Percentiles rank a stretch among this genome's conserved stretches.
phyloP scores from a whole-genome alignment of 2,329 filamentous ascomycete genomes.

The Parafenestella ontariensis region DNA sequence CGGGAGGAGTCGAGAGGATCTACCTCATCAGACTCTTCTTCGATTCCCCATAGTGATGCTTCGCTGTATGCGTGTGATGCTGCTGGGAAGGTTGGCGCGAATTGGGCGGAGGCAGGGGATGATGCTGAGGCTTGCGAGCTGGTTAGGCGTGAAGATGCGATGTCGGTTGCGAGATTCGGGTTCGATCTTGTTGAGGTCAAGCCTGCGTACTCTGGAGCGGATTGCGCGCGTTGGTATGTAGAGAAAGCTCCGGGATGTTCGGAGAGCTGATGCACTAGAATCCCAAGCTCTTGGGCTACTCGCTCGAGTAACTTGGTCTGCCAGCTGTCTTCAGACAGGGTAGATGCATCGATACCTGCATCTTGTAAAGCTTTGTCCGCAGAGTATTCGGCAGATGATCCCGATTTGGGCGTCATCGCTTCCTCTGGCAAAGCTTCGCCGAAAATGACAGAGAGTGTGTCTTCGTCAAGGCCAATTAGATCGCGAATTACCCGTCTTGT shows the following conservation, averaged over 20 bases:
- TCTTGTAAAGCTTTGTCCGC: slow-evolving; percentile 28
- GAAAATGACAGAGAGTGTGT: slow-evolving; percentile 82
- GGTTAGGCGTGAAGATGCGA: slow-evolving; percentile 29
- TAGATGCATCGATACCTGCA: slow-evolving; percentile 35
- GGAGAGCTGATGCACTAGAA: slow-evolving; percentile 81
- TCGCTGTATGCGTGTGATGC: slow-evolving; percentile 51
- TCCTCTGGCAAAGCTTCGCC: slow-evolving; percentile 74
- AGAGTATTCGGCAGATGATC: slow-evolving; percentile 27
- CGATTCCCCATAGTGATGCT: slow-evolving; percentile 70
- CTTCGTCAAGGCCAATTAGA: slow-evolving; percentile 89
- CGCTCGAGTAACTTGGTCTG: slow-evolving; percentile 81
- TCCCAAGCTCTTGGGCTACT: slow-evolving; percentile 84
- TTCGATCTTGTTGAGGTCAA: slow-evolving; percentile 64
- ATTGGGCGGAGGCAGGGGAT: slow-evolving; percentile 51
- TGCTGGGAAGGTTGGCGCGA: slow-evolving; percentile 56
- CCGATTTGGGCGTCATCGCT: slow-evolving; percentile 23
- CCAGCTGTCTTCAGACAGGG: slow-evolving; percentile 61
- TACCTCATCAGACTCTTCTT: slow-evolving; percentile 62
- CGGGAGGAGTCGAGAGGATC: slow-evolving; percentile 56
- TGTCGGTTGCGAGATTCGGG: slow-evolving; percentile 25
- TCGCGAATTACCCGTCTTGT: slow-evolving; percentile 88
- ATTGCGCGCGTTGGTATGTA: slow-evolving; percentile 70
- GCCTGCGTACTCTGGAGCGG: slow-evolving; percentile 76
- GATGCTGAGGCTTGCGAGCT: slow-evolving; percentile 38
- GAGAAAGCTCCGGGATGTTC: slow-evolving; percentile 89